Evolutionary conservation across 2,329 filamentous ascomycete species (phyloP).

Genomic region (Apiospora saccharicola): DNA sequence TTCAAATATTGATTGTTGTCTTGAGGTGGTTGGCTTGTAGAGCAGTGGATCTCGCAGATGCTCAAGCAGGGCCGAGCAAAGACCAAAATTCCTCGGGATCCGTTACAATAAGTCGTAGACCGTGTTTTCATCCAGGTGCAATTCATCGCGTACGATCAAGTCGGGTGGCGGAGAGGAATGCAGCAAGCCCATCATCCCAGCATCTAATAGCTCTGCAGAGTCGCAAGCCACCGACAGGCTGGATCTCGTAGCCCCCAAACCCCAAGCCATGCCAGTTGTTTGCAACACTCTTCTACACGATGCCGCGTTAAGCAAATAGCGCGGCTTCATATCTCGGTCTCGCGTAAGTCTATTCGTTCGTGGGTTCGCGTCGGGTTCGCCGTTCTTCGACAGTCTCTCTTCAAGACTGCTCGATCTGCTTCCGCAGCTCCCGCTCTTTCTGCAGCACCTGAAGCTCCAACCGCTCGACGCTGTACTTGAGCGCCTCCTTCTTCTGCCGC

Average conservation of each 20-base stretch:
- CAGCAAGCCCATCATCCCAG: background rate
- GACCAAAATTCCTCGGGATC: too few species aligned
- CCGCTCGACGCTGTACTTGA: slow-evolving; percentile 87
- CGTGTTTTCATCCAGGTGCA: background rate
- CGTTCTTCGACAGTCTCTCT: background rate
- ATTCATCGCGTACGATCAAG: background rate
- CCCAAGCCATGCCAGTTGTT: background rate
- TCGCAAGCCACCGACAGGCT: background rate
- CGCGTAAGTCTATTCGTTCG: background rate
- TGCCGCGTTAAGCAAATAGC: background rate
- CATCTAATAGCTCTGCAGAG: background rate
- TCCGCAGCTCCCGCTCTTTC: slow-evolving; percentile 66
- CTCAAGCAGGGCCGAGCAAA: background rate
- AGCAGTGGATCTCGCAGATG: too few species aligned
- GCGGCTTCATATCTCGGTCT: background rate
- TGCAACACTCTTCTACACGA: background rate
- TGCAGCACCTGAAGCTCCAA: slow-evolving; percentile 88
- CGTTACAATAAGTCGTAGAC: too few species aligned
- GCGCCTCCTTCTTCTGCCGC: slow-evolving; percentile 81
- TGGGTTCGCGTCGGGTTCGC: background rate
- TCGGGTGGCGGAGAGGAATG: background rate
- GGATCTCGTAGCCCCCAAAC: background rate
- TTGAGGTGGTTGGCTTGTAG: background rate
- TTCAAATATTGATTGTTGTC: too few species aligned
- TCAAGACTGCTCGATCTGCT: slow-evolving; percentile 53